Evolutionary conservation across 1,284 basidiomycete species (phyloP).

Genomic region (Uromyces viciae-fabae): DNA sequence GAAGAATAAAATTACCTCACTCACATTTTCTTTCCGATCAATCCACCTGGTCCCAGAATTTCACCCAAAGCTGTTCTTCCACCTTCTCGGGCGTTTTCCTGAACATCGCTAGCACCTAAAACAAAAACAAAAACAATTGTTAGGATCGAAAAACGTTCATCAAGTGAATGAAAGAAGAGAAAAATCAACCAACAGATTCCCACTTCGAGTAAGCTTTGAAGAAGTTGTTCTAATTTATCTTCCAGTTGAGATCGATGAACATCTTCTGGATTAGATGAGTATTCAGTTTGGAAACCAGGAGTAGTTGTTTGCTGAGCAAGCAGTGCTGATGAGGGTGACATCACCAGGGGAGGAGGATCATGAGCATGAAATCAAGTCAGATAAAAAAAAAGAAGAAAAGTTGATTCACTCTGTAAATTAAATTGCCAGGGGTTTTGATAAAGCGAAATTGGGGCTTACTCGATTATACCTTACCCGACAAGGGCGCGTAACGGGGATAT

Average conservation of each 20-base stretch:
- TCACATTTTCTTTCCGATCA: conserved; percentile 37
- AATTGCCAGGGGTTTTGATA: too few species aligned
- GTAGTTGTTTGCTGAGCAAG: too few species aligned
- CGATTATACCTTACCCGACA: too few species aligned
- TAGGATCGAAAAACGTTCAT: not conserved
- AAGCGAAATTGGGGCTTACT: too few species aligned
- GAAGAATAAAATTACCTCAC: not conserved
- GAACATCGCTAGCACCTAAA: conserved; percentile 37
- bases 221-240: conserved; percentile 33
- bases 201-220: conserved; percentile 35
- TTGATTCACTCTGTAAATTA: too few species aligned
- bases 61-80: conserved; percentile 16
- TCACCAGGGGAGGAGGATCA: too few species aligned
- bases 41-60: conserved; percentile 27
- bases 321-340: too few species aligned
- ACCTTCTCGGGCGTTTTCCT: conserved; percentile 31
- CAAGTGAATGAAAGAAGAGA: not conserved
- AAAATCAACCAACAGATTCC: conserved; percentile 30
- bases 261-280: conserved; percentile 8
- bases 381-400: too few species aligned
- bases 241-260: conserved; percentile 26
- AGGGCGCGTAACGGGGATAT: too few species aligned
- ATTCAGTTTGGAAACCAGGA: conserved; percentile 25
- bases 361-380: too few species aligned
- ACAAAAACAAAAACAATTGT: not conserved